A percentile compares a stretch with the other conserved stretches of the same genome.
Evolutionary conservation across 2,329 filamentous ascomycete species (phyloP).

Genomic region (Alternaria sp.): DNA sequence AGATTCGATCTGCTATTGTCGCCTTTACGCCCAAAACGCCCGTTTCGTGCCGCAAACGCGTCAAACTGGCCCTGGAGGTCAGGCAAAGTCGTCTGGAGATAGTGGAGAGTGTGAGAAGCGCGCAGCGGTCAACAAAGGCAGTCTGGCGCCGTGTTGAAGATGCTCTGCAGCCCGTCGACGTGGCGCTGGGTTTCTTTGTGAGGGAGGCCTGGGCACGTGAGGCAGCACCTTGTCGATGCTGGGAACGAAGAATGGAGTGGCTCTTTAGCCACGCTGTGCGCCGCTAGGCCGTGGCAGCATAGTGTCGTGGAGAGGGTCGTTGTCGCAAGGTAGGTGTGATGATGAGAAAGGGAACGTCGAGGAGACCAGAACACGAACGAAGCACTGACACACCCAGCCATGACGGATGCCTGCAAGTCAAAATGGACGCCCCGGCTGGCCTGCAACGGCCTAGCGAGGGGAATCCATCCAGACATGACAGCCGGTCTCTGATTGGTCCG

Average conservation of each 20-base stretch:
- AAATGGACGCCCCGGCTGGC: slow-evolving; percentile 19
- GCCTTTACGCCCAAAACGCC: slow-evolving; percentile 16
- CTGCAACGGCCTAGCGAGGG: slow-evolving; percentile 23
- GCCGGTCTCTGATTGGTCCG: slow-evolving; percentile 17
- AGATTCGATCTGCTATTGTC: slow-evolving; percentile 35
- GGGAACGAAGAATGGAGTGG: background rate
- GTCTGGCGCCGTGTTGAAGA: slow-evolving; percentile 7
- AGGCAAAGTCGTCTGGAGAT: background rate
- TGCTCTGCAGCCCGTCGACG: slow-evolving; percentile 36
- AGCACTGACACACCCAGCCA: slow-evolving; percentile 29
- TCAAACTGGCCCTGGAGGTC: slow-evolving; percentile 5
- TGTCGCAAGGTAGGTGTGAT: slow-evolving; percentile 26
- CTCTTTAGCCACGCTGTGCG: slow-evolving; percentile 28
- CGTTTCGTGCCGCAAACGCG: slow-evolving; percentile 18
- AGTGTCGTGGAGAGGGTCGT: slow-evolving; percentile 25
- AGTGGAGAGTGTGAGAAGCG: slow-evolving; percentile 3
- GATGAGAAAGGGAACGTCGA: slow-evolving; percentile 35
- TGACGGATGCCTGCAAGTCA: slow-evolving; percentile 28
- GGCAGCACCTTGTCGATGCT: slow-evolving; percentile 7
- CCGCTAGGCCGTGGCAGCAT: slow-evolving; percentile 31
- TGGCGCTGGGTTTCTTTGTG: slow-evolving; percentile 40
- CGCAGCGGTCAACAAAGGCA: slow-evolving; percentile 9
- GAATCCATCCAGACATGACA: slow-evolving; percentile 8
- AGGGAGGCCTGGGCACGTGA: slow-evolving; percentile 30
- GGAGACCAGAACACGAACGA: slow-evolving; percentile 37